Base-by-base conservation (phyloP, 208 protist genomes). In the Trypanosoma cruzi region DNA sequence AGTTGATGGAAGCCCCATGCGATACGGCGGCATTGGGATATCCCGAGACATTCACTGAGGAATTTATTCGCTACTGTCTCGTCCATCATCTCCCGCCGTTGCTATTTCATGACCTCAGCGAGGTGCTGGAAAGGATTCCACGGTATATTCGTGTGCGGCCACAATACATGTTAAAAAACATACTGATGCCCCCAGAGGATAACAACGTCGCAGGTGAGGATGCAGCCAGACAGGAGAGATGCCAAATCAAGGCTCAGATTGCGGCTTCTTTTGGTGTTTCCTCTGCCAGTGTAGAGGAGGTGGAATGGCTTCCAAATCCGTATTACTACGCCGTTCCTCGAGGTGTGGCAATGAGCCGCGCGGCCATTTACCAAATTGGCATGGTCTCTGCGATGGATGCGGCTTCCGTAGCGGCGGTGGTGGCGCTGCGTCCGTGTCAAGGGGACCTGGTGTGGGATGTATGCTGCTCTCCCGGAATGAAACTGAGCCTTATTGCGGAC, bases 381-480 rank as follows among this genome's bases (percentile, higher is more conserved):
- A 50, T 46, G 7, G 50, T 95, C n/a, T 61, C 86, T 5, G 79
- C 82, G 20, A 96, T 97, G 90, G 93, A 97, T 55, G 90, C 88
- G 0, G 86, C 88, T 6, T 97, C 93, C 3, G 69, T 93, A 49
- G 88, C 90, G 0, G 87, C 89, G 2, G 88, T 97, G 16, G 77
- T 90, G 32, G 89, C 90, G 11, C 81, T 97, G 32, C 75, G 68
- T 2, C 84, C 88, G 14, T 75, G 68, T 0, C 3, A 26, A 0
- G 88, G 86, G 0, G 90, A 97, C 14, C 36, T 71, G 34, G 84
- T 95, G 26, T 77, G 94, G 66, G 93, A 97, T 61, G 52, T 95
- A 16, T 97, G 93, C 75, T 95, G 89, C 57, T 77, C 90, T 0
- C 93, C 93, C 6, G 93, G 90, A 1, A 93, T 94, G 88, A 97